Evolutionary conservation across 2,329 filamentous ascomycete genomes (phyloP), one percentile per base, ranked within the genome.

Genomic region (Didymella glomerata): DNA sequence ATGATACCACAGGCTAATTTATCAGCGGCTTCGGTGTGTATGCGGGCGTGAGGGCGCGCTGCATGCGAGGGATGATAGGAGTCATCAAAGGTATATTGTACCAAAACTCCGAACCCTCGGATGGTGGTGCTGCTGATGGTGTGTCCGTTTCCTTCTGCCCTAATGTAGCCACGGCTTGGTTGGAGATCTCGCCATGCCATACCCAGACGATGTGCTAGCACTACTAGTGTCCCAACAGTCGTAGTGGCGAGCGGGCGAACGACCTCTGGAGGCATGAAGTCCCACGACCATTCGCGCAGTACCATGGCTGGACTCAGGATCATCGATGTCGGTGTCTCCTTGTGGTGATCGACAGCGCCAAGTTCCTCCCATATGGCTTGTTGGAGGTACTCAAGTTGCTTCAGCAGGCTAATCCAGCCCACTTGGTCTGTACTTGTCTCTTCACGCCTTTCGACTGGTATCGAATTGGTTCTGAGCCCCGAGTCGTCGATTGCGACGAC

Each of bases 221-320:
- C 44, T 3, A 63, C 32, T 14, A 63, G 27, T 5, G 34, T 49
- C 0, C 58, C 57, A 0, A 63, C 0, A 1, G 54, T 61, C 0
- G 54, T 63, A 13, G 52, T 63, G 1, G 58, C 58, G 6, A 61
- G 6, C 4, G 61, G 58, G 1, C 61, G 48, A 1, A 61, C 61
- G 3, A 58, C 46, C 1, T 63, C 61, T 24, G 61, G 58, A 0
- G 61, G 61, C 61, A 58, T 61, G 3, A 61, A 56, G 13, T 61
- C 61, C 57, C 54, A 61, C 2, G 51, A 58, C 28, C 54, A 44
- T 34, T 51, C 38, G 28, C 48, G 25, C 3, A 44, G 20, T 7
- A 51, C 48, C 48, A 34, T 44, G 22, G 38, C 48, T 25, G 38
- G 48, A 27, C 27, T 51, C 27, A 44, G 38, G 20, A 51, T 44